These are phyloP conservation scores for Cladophialophora immunda DNA, from an alignment of 2,329 filamentous ascomycete species.

Conservation along the genomic window DNA sequence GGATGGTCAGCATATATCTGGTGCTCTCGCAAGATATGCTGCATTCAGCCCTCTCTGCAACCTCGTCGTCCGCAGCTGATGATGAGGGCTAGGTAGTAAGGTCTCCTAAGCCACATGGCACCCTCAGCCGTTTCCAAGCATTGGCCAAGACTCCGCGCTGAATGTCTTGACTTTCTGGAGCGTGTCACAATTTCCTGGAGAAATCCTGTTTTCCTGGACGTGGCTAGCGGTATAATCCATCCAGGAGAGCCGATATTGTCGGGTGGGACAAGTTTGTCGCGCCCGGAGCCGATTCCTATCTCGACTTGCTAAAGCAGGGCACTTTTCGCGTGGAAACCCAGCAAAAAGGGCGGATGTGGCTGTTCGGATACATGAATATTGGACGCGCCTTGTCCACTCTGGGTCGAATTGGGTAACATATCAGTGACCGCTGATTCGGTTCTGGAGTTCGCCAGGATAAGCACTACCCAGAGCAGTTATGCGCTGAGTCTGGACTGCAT, in stretches of 20 bases:
- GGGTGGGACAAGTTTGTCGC: not conserved
- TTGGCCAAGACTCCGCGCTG: not conserved
- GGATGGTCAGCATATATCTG: not conserved
- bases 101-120: conserved; percentile 1
- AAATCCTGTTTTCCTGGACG: not conserved
- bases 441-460: not conserved
- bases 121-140: not conserved
- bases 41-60: not conserved
- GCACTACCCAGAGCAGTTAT: not conserved
- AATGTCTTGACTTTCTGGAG: not conserved
- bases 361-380: not conserved
- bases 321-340: not conserved
- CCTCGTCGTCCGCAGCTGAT: not conserved
- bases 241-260: not conserved
- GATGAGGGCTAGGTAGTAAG: not conserved
- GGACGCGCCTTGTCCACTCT: not conserved
- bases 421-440: not conserved
- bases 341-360: not conserved
- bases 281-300: not conserved
- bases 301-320: not conserved
- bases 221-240: not conserved
- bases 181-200: not conserved
- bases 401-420: not conserved
- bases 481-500: not conserved
- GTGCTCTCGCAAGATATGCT: not conserved